Base-by-base conservation (phyloP, 352 stramenopile species). In the Blastocystis sp. region DNA sequence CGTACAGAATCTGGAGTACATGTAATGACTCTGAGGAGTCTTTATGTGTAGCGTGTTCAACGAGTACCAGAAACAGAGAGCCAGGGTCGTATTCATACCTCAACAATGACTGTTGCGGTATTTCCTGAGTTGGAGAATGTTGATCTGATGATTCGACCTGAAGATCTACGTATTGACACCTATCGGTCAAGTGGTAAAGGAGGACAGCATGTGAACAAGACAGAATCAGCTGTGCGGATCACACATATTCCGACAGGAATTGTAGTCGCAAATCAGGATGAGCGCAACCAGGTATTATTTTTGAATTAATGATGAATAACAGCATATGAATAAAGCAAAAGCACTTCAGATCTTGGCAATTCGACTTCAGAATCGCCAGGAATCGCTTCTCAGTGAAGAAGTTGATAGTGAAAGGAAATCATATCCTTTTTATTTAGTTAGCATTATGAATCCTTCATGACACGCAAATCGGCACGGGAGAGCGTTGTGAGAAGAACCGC, bases 191-290 rank as follows among this genome's bases (percentile, higher is more conserved):
- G 95, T 77, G 97, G 97, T 58, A 95, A 96, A 56, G 97, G 97
- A 57, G 96, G 95, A 0, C 97, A 99, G 92, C 98, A 99, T 91
- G 96, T 99, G n/a, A 99, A 99, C 93, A 99, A 98, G 81, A 98
- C 96, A 7, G 96, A 99, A 90, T 98, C 95, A 64, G 96, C 95
- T 11, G 95, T 98, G 53, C 95, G 97, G 78, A 93, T 99, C 78
- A 95, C 97, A 22, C 97, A 99, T 90, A 94, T 98, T 88, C 97
- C 97, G 17, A 98, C 96, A 54, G 96, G 96, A 27, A 98, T 96
- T 54, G 93, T 94, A 24, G 94, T 93, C 0, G 91, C 91, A 19
- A 95, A 91, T 33, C 87, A 91, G 53, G 89, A 90, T 54, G 84
- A 90, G 35, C 84, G 90, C 22, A 91, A 77, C 69, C 64, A 80